Base-by-base conservation (phyloP, 1,139 yeast species). In the Blastobotrys elegans region DNA sequence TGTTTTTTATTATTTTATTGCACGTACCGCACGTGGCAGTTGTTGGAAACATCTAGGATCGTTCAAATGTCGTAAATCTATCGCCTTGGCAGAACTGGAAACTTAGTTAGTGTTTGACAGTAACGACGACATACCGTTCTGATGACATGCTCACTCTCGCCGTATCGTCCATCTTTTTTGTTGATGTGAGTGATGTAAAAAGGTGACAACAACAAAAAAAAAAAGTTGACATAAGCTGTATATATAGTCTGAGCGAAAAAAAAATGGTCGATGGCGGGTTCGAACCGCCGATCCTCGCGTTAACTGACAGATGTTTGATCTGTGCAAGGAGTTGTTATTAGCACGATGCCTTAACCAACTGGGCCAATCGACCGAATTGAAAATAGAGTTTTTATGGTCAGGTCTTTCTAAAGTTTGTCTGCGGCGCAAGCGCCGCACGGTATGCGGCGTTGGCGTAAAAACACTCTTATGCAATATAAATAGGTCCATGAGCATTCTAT, bases 21-120 rank as follows among this genome's bases (percentile, higher is more conserved):
- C 20, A 48, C 55, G 34, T 40, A 54, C 55, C 20, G 38, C 50
- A n/a, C 45, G 46, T 1, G 59, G 61, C 2, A 59, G 44, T 7
- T 52, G 46, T 34, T 53, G 56, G 38, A 59, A 59, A 32, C 59
- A 55, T 34, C 54, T 46, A 14, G 56, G 52, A 34, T 54, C 57
- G 7, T 52, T 31, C 29, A 59, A 36, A 40, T 54, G 56, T 2
- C 44, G 10, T 10, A 57, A 37, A 34, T 55, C 55, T 2, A 22
- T 22, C 18, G 27, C 10, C 18, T 13, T 24, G 27, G 10, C 11
- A 22, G n/a, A 14, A 29, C 14, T 36, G 14, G 17, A 10, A 36
- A 14, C 18, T 14, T 14, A 18, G 30, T 13, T 22, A 22, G 4
- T 22, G 6, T 14, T 16, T n/a, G n/a, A n/a, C n/a, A n/a, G n/a